Evolutionary conservation across 2,329 filamentous ascomycete genomes (phyloP).

Genomic region (Aschersonia sp.): DNA sequence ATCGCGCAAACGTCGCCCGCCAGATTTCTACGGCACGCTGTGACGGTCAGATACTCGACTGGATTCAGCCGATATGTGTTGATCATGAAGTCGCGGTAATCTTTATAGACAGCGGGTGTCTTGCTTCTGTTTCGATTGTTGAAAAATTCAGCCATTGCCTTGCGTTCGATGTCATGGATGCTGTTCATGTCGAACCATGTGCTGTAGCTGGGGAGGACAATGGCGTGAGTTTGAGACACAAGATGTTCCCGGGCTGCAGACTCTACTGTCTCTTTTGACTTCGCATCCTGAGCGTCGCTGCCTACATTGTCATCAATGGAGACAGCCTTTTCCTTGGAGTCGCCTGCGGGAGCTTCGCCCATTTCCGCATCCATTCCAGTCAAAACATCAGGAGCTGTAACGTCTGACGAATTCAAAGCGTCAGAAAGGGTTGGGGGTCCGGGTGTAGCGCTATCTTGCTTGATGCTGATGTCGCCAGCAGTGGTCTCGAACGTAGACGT

Average conservation of each 20-base stretch:
- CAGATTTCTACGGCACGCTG: conserved; percentile 84
- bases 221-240: conserved; percentile 84
- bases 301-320: conserved; percentile 33
- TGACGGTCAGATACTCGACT: conserved; percentile 91
- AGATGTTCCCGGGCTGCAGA: conserved; percentile 82
- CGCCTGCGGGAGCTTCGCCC: conserved; percentile 45
- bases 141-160: conserved; percentile 94
- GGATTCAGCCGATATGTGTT: conserved; percentile 97
- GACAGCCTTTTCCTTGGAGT: conserved; percentile 30
- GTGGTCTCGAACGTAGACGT: conserved; percentile 45
- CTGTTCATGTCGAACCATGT: conserved; percentile 98
- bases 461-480: conserved; percentile 32
- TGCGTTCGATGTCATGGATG: conserved; percentile 82
- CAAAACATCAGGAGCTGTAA: conserved; percentile 38
- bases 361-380: conserved; percentile 65
- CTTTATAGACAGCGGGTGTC: conserved; percentile 92
- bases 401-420: conserved; percentile 54
- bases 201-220: conserved; percentile 93
- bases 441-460: conserved; percentile 46
- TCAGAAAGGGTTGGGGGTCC: conserved; percentile 41
- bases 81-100: conserved; percentile 99
- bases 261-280: conserved; percentile 71
- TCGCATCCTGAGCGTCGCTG: conserved; percentile 38
- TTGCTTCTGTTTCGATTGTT: conserved; percentile 97
- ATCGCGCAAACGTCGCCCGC: conserved; percentile 97